Evolutionary conservation across 176 grass and related monocot species (phyloP), one percentile per base, ranked within the genome.

Genomic region (Carex scoparia): DNA sequence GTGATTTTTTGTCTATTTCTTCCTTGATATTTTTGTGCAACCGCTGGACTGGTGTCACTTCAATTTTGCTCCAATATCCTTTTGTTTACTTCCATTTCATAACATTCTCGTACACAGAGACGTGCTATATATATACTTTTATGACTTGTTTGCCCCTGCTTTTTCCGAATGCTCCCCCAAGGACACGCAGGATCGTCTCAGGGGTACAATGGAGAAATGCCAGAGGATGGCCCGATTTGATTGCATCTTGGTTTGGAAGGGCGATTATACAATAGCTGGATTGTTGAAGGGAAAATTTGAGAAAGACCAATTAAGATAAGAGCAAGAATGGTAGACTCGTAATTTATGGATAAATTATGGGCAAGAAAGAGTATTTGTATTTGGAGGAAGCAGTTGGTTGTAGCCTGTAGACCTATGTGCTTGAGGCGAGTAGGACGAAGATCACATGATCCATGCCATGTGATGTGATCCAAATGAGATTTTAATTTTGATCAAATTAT

Each of bases 241-340:
- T 61, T 61, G 1, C 4, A 2, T 54, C 4, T 31, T 10, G 9
- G 23, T 23, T 23, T 27, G 5, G 23, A 77, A 77, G 19, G 27
- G 27, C 32, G 49, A 56, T 55, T 5, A 55, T 30, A 16, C 16
- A 77, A 77, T 32, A 14, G 10, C 9, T 53, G 72, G 19, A 1
- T 56, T 77, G 55, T 30, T 7, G 5, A 77, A 56, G 73, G 49
- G 5, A 30, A 32, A 54, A 18, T 16, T 33, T 31, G 59, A 51
- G 61, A 83, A 65, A 35, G 5, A 42, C 37, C 35, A 82, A 66
- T 16, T 44, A 83, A 68, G 81, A 83, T 83, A 83, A 83, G 81
- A 83, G 19, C 62, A 23, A 69, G 62, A 11, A 13, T 83, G 81
- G 61, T 63, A 83, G 14, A 16, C 4, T 11, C 69, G 81, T 83